Percentiles rank a stretch among this genome's conserved stretches.
These are phyloP conservation scores for Malbranchea zuffiana DNA, from an alignment of 2,329 filamentous ascomycete species.

Conservation along the genomic window DNA sequence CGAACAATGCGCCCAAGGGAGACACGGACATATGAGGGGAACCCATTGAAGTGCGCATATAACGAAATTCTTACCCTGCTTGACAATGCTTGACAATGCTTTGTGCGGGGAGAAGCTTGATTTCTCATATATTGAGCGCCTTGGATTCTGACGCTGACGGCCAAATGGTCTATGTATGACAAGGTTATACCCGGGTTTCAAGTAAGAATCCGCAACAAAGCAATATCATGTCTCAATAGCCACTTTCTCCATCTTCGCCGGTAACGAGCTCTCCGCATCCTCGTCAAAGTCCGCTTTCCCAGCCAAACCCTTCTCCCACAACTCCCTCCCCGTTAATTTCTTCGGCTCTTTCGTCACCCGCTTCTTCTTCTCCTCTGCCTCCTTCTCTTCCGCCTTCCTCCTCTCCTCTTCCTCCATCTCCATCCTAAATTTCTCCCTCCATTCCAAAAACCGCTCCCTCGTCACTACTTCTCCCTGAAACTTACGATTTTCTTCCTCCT, in stretches of 20 bases:
- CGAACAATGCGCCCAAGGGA: too few relatives aligned
- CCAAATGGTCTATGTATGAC: too few relatives aligned
- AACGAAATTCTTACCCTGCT: too few relatives aligned
- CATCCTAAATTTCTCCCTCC: conserved; percentile 64
- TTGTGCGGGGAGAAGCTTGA: too few relatives aligned
- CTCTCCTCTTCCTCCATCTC: conserved; percentile 68
- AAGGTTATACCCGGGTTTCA: too few relatives aligned
- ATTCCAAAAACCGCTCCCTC: conserved; percentile 71
- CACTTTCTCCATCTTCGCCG: conserved; percentile 55
- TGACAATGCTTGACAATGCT: too few relatives aligned
- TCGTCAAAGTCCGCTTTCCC: conserved; percentile 56
- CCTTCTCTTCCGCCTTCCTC: conserved; percentile 61
- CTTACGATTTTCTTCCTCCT: conserved; percentile 90
- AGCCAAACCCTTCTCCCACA: conserved; percentile 66
- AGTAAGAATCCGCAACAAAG: too few relatives aligned
- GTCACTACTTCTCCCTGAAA: conserved; percentile 87
- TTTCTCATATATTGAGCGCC: too few relatives aligned
- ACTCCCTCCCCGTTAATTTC: conserved; percentile 60
- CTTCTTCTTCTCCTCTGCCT: conserved; percentile 77
- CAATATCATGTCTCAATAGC: conserved; percentile 36
- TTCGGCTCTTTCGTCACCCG: conserved; percentile 52
- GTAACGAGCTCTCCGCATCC: conserved; percentile 53
- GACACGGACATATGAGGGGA: too few relatives aligned
- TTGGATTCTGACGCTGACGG: too few relatives aligned
- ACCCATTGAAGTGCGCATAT: too few relatives aligned